phyloP scores from a whole-genome alignment of 2,329 filamentous ascomycete species.

The Sclerotinia nivalis region DNA sequence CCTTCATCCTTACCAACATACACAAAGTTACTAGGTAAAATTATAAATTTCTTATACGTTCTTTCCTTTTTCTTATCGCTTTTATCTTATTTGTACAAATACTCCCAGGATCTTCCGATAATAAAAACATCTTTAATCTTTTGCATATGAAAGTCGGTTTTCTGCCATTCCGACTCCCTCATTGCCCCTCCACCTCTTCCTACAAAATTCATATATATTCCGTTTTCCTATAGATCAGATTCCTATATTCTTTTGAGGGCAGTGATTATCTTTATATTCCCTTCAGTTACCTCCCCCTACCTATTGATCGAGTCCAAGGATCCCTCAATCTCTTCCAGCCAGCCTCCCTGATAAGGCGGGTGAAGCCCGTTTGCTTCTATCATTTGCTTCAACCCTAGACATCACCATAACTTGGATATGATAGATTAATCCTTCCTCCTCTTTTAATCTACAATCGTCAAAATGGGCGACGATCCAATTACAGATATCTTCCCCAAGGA shows the following conservation, averaged over 20 bases:
- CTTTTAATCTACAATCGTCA: neutral
- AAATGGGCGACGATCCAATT: conserved; percentile 4
- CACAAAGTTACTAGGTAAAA: neutral
- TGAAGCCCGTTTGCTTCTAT: neutral
- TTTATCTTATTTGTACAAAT: neutral
- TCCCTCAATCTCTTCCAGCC: neutral
- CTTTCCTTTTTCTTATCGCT: conserved; percentile 17
- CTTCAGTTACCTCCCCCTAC: neutral
- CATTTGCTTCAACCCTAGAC: neutral
- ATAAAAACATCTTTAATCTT: neutral
- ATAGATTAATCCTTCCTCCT: neutral
- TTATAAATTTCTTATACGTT: neutral
- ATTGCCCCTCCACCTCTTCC: neutral
- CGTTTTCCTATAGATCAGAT: conserved; percentile 1
- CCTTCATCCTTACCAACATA: neutral
- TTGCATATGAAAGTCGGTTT: neutral
- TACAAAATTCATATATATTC: neutral
- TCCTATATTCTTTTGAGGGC: neutral
- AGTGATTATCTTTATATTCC: neutral
- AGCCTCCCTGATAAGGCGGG: conserved; percentile 11
- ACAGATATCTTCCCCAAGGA: neutral
- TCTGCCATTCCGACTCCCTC: conserved; percentile 5
- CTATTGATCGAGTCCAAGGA: neutral
- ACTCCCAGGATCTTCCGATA: neutral
- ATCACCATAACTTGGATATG: conserved; percentile 5